A percentile compares a stretch with the other conserved stretches of the same genome.
Evolutionary conservation across 2,329 filamentous ascomycete genomes (phyloP).

Genomic region (Penicillium olsonii): DNA sequence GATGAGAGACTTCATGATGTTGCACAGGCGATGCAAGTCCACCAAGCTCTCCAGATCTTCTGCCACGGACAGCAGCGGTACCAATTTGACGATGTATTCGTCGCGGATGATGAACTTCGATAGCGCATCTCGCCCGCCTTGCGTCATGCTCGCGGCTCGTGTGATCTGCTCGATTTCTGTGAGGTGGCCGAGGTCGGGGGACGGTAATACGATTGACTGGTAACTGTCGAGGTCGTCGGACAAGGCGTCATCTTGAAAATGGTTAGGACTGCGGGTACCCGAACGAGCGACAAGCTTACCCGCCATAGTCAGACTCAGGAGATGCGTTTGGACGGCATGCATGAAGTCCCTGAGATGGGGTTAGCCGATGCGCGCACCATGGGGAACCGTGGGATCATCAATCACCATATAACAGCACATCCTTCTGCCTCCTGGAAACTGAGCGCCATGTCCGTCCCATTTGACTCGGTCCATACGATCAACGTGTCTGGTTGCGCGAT

Average conservation of each 20-base stretch:
- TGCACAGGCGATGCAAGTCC: slow-evolving; percentile 89
- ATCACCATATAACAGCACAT: slow-evolving; percentile 85
- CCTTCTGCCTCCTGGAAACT: slow-evolving; percentile 98
- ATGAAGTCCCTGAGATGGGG: slow-evolving; percentile 75
- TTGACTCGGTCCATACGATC: slow-evolving; percentile 96
- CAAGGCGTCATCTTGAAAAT: slow-evolving; percentile 70
- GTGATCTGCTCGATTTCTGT: slow-evolving; percentile 82
- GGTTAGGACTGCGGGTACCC: slow-evolving; percentile 6
- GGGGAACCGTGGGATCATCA: not conserved
- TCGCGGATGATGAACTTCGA: slow-evolving; percentile 83
- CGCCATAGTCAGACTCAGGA: slow-evolving; percentile 62
- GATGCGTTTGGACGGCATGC: slow-evolving; percentile 76
- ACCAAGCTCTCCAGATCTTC: slow-evolving; percentile 86
- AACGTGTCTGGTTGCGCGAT: slow-evolving; percentile 71
- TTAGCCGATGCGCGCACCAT: slow-evolving; percentile 18
- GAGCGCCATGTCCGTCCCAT: slow-evolving; percentile 91
- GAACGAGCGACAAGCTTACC: slow-evolving; percentile 50
- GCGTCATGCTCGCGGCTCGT: slow-evolving; percentile 72
- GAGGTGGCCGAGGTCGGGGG: slow-evolving; percentile 78
- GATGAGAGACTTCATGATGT: slow-evolving; percentile 96
- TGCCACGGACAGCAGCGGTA: slow-evolving; percentile 81
- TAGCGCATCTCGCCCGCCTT: slow-evolving; percentile 77
- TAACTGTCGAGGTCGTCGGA: slow-evolving; percentile 84
- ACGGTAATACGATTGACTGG: slow-evolving; percentile 71
- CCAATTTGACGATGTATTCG: slow-evolving; percentile 83